Conservation (phyloP, 1,139 yeast genomes). For the Yamadazyma sp. region DNA sequence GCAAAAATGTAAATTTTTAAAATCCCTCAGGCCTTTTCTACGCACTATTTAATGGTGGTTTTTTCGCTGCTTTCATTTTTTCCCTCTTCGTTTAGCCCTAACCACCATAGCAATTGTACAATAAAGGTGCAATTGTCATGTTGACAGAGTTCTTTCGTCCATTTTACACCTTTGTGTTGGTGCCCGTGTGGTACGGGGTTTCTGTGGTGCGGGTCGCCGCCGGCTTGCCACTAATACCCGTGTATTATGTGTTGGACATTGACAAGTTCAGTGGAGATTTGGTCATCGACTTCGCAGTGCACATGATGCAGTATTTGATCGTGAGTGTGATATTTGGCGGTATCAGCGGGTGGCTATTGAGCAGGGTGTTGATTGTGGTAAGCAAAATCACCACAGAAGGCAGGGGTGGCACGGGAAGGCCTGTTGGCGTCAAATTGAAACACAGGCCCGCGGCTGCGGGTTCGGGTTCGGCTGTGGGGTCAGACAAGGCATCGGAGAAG, state of each 20-base stretch:
- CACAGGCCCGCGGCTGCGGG: no score
- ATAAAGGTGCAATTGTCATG: no score
- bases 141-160: background rate
- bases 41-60: no score
- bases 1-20: no score
- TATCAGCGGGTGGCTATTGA: slow-evolving; percentile 4
- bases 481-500: no score
- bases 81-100: no score
- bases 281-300: slow-evolving; percentile 8
- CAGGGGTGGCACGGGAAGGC: background rate
- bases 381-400: background rate
- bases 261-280: slow-evolving; percentile 9
- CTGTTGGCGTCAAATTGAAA: no score
- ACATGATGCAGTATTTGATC: slow-evolving; percentile 21
- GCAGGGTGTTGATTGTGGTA: slow-evolving; percentile 3
- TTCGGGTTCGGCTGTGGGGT: no score
- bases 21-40: no score
- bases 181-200: slow-evolving; percentile 9
- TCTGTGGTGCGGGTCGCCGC: slow-evolving; percentile 10
- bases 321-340: slow-evolving; percentile 25
- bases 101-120: no score
- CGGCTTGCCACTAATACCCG: slow-evolving; percentile 23
- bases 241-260: slow-evolving; percentile 17
- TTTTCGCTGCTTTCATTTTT: no score
- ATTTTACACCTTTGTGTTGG: slow-evolving; percentile 5